Evolutionary conservation across 208 protist species (phyloP).

Genomic region (Porcisia deanei): DNA sequence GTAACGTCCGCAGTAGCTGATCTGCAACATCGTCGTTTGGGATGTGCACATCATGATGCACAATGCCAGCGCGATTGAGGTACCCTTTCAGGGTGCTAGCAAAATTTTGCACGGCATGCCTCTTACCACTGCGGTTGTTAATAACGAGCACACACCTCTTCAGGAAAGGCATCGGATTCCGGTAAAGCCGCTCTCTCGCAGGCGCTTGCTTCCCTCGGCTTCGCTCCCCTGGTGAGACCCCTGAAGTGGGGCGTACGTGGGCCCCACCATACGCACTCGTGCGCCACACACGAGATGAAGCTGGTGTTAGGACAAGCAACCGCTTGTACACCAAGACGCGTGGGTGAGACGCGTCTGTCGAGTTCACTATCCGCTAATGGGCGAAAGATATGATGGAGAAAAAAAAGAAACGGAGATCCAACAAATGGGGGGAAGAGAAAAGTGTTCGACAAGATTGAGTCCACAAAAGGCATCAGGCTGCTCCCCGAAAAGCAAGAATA

Average conservation of each 20-base stretch:
- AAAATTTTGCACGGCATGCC: slow-evolving; percentile 46
- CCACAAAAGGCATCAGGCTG: background rate
- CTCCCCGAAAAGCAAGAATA: background rate
- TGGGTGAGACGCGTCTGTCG: background rate
- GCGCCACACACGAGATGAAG: background rate
- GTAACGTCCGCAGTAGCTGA: slow-evolving; percentile 14
- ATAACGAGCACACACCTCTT: slow-evolving; percentile 59
- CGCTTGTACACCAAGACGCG: background rate
- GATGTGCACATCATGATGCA: slow-evolving; percentile 63
- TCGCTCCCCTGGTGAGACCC: background rate
- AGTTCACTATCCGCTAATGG: background rate
- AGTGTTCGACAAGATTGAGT: background rate
- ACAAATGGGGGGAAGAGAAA: background rate
- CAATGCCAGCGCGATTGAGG: slow-evolving; percentile 65
- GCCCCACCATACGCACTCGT: background rate
- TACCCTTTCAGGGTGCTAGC: slow-evolving; percentile 61
- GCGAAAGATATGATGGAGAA: no score
- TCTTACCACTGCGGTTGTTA: slow-evolving; percentile 73
- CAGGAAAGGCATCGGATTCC: slow-evolving; percentile 24
- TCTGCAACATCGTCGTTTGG: slow-evolving; percentile 34
- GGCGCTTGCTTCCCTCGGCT: background rate
- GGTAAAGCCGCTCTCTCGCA: background rate
- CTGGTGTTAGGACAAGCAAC: background rate
- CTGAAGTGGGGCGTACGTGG: background rate
- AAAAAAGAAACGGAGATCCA: background rate